phyloP scores from a whole-genome alignment of 1,139 yeast species.

The Tardiomyces digboiensis region DNA sequence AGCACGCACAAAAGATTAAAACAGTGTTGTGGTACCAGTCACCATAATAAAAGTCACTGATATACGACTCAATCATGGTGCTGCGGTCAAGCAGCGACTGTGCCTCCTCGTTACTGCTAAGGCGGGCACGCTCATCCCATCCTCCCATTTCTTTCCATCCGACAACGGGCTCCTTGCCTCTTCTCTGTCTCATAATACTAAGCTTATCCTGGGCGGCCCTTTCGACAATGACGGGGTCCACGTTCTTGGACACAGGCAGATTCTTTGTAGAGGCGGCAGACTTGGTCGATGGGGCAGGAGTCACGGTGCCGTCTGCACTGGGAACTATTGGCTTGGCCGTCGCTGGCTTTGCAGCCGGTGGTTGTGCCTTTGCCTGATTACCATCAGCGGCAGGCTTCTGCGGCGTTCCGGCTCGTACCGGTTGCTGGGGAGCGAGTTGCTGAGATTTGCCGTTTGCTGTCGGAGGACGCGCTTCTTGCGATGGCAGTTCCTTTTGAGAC shows the following conservation, averaged over 20 bases:
- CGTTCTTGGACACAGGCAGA: constrained; percentile 1
- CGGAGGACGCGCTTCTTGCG: no score
- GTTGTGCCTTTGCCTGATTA: no score
- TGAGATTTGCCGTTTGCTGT: no score
- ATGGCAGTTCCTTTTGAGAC: no score
- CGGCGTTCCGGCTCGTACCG: no score
- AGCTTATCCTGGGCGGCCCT: constrained; percentile 6
- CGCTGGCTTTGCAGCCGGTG: no score
- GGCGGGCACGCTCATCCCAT: constrained; percentile 59
- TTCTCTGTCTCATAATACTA: constrained; percentile 8
- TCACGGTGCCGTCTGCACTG: background rate
- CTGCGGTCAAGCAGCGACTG: constrained; percentile 57
- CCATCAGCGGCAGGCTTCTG: no score
- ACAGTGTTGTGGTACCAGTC: constrained; percentile 95
- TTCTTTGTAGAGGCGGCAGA: background rate
- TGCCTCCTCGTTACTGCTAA: constrained; percentile 50
- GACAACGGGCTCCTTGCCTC: constrained; percentile 22
- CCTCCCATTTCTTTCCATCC: constrained; percentile 97
- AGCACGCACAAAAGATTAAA: constrained; percentile 51
- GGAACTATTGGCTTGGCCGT: no score
- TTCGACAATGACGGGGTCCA: constrained; percentile 3
- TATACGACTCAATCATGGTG: constrained; percentile 58
- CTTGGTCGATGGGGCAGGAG: background rate
- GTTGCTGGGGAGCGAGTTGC: no score
- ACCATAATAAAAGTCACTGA: constrained; percentile 71